These are phyloP conservation scores for Isabelozyma heimii DNA, from an alignment of 805 yeast genomes.

Conservation along the genomic window DNA sequence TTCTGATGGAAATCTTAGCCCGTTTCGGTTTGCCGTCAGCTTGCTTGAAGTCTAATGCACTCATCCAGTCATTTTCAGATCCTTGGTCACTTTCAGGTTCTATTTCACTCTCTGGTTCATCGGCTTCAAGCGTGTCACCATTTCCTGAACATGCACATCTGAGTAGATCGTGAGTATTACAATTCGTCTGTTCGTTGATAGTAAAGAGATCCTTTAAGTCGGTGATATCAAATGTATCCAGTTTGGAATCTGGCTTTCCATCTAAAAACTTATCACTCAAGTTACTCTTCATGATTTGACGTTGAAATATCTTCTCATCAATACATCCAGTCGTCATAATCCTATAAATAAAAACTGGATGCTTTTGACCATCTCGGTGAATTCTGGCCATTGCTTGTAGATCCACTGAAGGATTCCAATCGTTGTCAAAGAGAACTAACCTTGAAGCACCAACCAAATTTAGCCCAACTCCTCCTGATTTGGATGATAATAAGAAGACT, in stretches of 20 bases:
- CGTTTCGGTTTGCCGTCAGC: conserved; percentile 26
- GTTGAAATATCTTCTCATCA: conserved; percentile 90
- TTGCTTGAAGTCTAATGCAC: conserved; percentile 51
- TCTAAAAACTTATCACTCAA: conserved; percentile 69
- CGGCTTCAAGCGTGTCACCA: conserved; percentile 38
- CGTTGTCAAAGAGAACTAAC: conserved; percentile 82
- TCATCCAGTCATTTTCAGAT: conserved; percentile 39
- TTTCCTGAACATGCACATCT: conserved; percentile 60
- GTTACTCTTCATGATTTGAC: conserved; percentile 83
- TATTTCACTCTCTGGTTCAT: conserved; percentile 11
- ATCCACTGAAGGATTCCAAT: conserved; percentile 96
- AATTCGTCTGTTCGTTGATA: conserved; percentile 43
- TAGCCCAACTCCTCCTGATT: conserved; percentile 92
- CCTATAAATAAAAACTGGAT: conserved; percentile 77
- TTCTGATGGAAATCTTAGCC: conserved; percentile 46
- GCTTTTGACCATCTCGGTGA: conserved; percentile 88
- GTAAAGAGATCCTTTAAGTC: conserved; percentile 79
- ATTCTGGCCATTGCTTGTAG: conserved; percentile 94
- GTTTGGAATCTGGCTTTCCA: conserved; percentile 40
- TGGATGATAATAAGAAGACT: conserved; percentile 78
- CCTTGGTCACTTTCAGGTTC: conserved; percentile 1
- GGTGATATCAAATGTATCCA: conserved; percentile 63
- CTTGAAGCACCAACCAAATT: conserved; percentile 90
- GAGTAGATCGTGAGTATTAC: conserved; percentile 78
- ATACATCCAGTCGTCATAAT: conserved; percentile 84